Conservation (phyloP, 768 basidiomycete genomes). For the Lyophyllum shimeji region DNA sequence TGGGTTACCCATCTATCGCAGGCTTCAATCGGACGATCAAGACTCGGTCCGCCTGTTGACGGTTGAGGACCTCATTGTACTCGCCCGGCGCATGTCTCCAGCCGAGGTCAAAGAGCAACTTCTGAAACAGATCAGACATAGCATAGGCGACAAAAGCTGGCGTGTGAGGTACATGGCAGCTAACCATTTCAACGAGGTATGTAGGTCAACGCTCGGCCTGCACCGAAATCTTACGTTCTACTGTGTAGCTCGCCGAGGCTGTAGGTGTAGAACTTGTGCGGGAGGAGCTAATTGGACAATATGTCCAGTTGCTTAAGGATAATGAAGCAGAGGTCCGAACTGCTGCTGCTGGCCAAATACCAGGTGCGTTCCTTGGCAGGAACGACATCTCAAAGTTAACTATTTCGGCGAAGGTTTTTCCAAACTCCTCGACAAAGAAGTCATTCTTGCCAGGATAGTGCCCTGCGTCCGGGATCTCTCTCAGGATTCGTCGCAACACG, state of each 20-base stretch:
- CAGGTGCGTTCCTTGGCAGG: slow-evolving; percentile 55
- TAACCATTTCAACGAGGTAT: slow-evolving; percentile 92
- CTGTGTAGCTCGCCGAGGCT: slow-evolving; percentile 77
- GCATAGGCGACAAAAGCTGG: slow-evolving; percentile 96
- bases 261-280: slow-evolving; percentile 88
- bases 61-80: slow-evolving; percentile 92
- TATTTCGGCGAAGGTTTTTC: slow-evolving; percentile 74
- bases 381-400: slow-evolving; percentile 1
- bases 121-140: slow-evolving; percentile 82
- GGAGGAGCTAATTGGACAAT: slow-evolving; percentile 92
- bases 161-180: slow-evolving; percentile 98
- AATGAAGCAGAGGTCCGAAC: slow-evolving; percentile 99
- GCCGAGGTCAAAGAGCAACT: slow-evolving; percentile 92
- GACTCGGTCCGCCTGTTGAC: slow-evolving; percentile 96
- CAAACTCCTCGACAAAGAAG: slow-evolving; percentile 89
- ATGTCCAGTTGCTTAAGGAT: slow-evolving; percentile 92
- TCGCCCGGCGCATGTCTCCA: slow-evolving; percentile 81
- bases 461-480: slow-evolving; percentile 95
- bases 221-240: neutral
- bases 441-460: slow-evolving; percentile 88
- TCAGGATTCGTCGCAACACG: slow-evolving; percentile 93
- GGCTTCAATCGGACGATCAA: slow-evolving; percentile 94
- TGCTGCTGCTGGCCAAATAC: slow-evolving; percentile 94
- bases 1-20: slow-evolving; percentile 88
- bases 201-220: slow-evolving; percentile 9